Evolutionary conservation across 2,329 filamentous ascomycete species (phyloP), one percentile per base, ranked within the genome.

Genomic region (Calycina herbarum): DNA sequence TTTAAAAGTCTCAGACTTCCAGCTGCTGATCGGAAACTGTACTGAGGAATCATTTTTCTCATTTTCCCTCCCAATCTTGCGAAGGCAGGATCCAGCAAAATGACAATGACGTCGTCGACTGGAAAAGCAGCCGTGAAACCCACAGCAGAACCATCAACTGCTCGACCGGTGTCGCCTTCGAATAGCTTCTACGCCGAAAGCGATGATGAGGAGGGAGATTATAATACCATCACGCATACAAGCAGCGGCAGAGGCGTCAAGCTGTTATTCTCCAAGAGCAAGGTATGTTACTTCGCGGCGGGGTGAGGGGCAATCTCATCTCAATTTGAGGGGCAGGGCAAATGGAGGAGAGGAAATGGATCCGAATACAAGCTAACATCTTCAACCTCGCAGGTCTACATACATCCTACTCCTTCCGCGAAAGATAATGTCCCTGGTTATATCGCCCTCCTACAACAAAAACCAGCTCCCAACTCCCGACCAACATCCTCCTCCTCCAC

Each of bases 391-490:
- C 72, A 94, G 90, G 95, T 99, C 77, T 99, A 98, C 76, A 89
- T 99, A 56, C 95, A 99, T 77, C 95, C 95, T 0, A 93, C 93
- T 0, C 91, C 94, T 0, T 96, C 93, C 0, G 86, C 94, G 64
- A 97, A 94, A 80, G 95, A 99, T 81, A 99, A 99, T 72, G 96
- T 99, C 64, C 83, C 93, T 3, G 95, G 95, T 57, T 99, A 95
- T 77, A 89, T 99, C 72, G 94, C 95, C 20, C 84, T 99, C 2
- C 83, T 99, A 15, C 93, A 99, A 77, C 94, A 99, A 76, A 97
- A 96, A 77, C 83, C 83, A 0, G 77, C 80, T 38, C 76, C 69
- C 59, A 71, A 71, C 64, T 68, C 74, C 57, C 64, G 72, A 66
- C 65, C 70, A 59, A 71, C 74, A 64, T 69, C 73, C 56, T 71